A percentile compares a stretch with the other conserved stretches of the same genome.
phyloP scores from a whole-genome alignment of 306 rosid species.

The Lathyrus tuberosus region DNA sequence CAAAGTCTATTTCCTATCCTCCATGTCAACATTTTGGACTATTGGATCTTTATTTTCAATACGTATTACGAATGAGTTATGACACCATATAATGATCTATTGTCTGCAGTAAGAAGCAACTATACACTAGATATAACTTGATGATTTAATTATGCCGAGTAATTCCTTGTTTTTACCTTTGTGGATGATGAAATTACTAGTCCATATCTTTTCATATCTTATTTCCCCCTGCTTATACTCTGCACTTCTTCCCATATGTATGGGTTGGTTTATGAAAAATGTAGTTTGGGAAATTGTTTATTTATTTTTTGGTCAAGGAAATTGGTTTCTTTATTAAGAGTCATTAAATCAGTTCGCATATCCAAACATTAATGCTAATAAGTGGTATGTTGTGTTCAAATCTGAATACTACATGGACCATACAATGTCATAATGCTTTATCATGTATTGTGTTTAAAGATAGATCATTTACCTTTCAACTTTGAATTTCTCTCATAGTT shows the following conservation, averaged over 20 bases:
- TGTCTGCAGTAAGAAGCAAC: background rate
- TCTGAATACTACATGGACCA: slow-evolving; percentile 2
- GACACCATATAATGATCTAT: slow-evolving; percentile 1
- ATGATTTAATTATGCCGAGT: background rate
- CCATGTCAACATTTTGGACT: slow-evolving; percentile 27
- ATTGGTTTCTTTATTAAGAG: background rate
- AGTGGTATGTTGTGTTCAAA: background rate
- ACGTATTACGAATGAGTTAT: background rate
- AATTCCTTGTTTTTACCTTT: slow-evolving; percentile 7
- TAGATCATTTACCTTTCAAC: background rate
- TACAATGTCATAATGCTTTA: background rate
- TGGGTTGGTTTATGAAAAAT: slow-evolving; percentile 10
- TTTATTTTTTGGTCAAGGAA: background rate
- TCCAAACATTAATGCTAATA: background rate
- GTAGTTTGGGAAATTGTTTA: background rate
- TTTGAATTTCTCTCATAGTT: background rate
- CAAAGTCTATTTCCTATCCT: background rate
- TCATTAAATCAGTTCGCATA: slow-evolving; percentile 1
- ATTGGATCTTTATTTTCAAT: background rate
- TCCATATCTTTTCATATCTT: slow-evolving; percentile 7
- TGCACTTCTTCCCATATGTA: slow-evolving; percentile 6
- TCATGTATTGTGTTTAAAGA: background rate
- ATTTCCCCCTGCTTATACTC: background rate
- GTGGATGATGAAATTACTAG: background rate
- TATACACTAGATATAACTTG: background rate